phyloP scores from a whole-genome alignment of 345 rosid genomes.

The Gossypium herbaceum region DNA sequence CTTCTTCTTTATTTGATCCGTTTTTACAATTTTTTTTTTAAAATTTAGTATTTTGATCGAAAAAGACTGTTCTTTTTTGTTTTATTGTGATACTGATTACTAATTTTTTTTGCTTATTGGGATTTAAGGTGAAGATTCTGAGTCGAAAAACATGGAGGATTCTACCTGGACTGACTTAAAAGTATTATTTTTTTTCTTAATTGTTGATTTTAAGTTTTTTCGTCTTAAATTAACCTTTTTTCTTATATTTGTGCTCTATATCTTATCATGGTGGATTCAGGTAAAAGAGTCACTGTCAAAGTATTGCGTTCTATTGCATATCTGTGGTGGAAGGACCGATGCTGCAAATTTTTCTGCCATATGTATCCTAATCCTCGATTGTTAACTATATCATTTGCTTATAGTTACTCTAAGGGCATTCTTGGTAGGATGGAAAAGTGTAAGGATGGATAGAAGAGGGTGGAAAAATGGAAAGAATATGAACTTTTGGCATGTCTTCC shows the following conservation, averaged over 20 bases:
- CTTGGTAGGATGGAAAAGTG: neutral
- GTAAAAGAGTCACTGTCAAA: slow-evolving; percentile 67
- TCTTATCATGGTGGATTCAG: slow-evolving; percentile 30
- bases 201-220: neutral
- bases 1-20: neutral
- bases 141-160: slow-evolving; percentile 48
- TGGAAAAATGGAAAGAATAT: neutral
- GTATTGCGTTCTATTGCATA: slow-evolving; percentile 69
- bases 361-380: slow-evolving; percentile 60
- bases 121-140: slow-evolving; percentile 51
- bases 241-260: neutral
- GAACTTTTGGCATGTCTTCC: neutral
- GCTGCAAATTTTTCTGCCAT: slow-evolving; percentile 68
- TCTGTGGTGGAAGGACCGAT: slow-evolving; percentile 50
- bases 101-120: neutral
- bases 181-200: neutral
- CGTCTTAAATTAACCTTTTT: neutral
- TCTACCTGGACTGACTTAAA: slow-evolving; percentile 56
- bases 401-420: neutral
- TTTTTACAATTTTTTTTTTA: neutral
- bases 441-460: neutral
- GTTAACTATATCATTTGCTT: neutral
- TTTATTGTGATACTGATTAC: neutral
- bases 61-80: neutral
- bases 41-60: neutral